phyloP scores from a whole-genome alignment of 345 rosid genomes.

The Pistacia integerrima region DNA sequence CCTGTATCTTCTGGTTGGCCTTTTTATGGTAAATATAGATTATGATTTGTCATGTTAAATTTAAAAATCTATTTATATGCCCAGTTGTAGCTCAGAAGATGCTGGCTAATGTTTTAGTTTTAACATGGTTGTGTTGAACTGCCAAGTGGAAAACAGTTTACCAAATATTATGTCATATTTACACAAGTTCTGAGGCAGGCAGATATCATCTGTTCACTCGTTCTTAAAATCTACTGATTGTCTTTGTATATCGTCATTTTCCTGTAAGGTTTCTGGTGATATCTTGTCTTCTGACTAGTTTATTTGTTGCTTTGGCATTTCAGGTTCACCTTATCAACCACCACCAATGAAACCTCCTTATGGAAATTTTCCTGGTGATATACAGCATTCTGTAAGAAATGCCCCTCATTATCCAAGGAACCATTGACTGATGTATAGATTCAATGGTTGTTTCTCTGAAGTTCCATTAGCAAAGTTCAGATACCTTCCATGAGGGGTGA shows the following conservation, averaged over 20 bases:
- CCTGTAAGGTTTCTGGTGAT: not conserved
- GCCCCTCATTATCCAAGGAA: not conserved
- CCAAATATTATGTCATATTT: not conserved
- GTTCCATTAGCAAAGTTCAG: slow-evolving; percentile 7
- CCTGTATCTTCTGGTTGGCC: not conserved
- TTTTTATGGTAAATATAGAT: not conserved
- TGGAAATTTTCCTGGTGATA: slow-evolving; percentile 12
- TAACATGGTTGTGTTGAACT: not conserved
- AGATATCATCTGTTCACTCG: not conserved
- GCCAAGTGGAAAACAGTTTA: not conserved
- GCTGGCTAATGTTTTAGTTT: not conserved
- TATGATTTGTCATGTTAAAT: not conserved
- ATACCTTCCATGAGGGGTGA: not conserved
- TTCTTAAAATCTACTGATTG: not conserved
- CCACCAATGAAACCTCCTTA: not conserved
- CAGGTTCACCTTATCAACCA: slow-evolving; percentile 21
- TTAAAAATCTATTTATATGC: not conserved
- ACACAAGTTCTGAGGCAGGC: not conserved
- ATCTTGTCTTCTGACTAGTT: slow-evolving; percentile 5
- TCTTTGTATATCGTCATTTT: not conserved
- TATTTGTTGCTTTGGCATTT: not conserved
- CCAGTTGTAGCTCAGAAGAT: not conserved
- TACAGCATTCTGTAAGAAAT: slow-evolving; percentile 17
- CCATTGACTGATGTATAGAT: slow-evolving; percentile 11
- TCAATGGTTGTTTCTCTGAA: not conserved